A percentile compares a stretch with the other conserved stretches of the same genome.
Conservation (phyloP, 176 grass and related monocot genomes). For the Olyra latifolia region DNA sequence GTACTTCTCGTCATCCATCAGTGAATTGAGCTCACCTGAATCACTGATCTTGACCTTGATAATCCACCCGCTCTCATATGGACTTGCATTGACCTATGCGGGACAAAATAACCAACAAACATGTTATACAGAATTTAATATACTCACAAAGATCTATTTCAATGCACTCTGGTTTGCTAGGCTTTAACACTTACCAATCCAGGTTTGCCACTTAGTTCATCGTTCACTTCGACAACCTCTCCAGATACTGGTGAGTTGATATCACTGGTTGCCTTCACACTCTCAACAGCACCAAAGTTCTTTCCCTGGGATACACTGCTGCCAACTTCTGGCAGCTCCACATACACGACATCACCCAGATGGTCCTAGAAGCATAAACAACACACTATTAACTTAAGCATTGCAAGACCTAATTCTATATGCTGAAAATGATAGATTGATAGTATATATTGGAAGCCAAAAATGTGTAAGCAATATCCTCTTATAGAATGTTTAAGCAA, state of each 20-base stretch:
- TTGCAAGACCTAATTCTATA: conserved; percentile 1
- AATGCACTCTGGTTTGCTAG: neutral
- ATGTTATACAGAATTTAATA: neutral
- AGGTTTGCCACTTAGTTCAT: conserved; percentile 51
- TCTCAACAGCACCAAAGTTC: conserved; percentile 90
- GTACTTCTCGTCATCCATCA: conserved; percentile 84
- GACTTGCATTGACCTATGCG: conserved; percentile 65
- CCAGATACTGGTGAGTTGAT: conserved; percentile 80
- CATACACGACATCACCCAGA: conserved; percentile 95
- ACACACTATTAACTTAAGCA: neutral
- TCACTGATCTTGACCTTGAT: conserved; percentile 89
- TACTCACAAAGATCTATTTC: neutral
- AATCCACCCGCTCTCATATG: conserved; percentile 86
- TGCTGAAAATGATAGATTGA: neutral
- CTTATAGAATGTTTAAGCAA: neutral
- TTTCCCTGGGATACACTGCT: conserved; percentile 56
- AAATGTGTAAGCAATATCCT: neutral
- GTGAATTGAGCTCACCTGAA: conserved; percentile 59
- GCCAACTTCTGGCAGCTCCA: conserved; percentile 91
- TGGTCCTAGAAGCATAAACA: conserved; percentile 61
- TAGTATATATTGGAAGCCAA: neutral
- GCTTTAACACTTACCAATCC: conserved; percentile 54
- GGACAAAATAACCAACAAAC: neutral
- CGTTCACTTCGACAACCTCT: conserved; percentile 75
- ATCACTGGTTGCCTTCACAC: conserved; percentile 97